These are phyloP conservation scores for Tetraselmis striata DNA, from an alignment of 139 green algal species.

Conservation along the genomic window DNA sequence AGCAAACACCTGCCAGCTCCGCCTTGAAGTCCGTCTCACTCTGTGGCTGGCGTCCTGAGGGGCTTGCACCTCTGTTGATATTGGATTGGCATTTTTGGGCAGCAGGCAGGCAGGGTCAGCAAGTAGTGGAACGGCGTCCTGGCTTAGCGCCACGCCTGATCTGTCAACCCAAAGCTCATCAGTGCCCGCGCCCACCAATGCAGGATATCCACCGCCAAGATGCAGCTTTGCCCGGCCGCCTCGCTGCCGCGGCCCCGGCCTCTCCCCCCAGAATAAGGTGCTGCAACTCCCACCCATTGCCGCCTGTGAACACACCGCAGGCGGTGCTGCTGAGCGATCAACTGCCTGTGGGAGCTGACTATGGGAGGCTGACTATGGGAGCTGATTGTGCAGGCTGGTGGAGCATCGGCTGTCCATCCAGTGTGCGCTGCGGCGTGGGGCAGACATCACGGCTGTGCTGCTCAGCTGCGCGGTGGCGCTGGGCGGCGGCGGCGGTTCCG, in stretches of 20 bases:
- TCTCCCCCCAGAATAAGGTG: background rate
- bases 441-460: background rate
- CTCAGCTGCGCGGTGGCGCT: background rate
- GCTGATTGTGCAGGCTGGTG: no score
- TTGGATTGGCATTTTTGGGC: background rate
- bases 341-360: no score
- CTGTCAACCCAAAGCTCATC: no score
- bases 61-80: background rate
- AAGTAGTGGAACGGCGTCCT: no score
- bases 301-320: background rate
- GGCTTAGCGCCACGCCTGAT: no score
- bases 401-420: background rate
- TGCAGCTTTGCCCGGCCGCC: background rate
- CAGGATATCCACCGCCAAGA: background rate
- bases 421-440: background rate
- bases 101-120: background rate
- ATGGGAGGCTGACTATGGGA: no score
- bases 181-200: background rate
- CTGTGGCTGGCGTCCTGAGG: background rate
- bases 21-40: background rate
- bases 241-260: no score
- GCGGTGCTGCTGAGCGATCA: background rate
- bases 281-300: background rate
- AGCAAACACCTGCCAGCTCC: no score
- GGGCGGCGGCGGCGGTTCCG: no score